Evolutionary conservation across 306 rosid genomes (phyloP).

Genomic region (Senna siamea): DNA sequence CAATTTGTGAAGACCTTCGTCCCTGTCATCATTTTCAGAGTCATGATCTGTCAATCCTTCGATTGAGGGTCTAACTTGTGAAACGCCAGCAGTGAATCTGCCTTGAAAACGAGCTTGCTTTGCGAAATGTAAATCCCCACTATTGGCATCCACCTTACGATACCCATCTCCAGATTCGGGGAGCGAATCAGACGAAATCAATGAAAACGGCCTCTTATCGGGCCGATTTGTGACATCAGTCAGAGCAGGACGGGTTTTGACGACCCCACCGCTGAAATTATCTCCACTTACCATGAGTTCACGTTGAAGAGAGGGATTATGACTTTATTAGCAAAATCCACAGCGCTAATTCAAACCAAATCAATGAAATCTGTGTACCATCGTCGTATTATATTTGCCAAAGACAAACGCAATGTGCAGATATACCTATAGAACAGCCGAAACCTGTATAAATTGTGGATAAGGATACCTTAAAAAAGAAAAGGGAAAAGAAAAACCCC

Average conservation of each 20-base stretch:
- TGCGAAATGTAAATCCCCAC: conserved; percentile 33
- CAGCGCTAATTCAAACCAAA: background rate
- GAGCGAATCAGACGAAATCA: conserved; percentile 42
- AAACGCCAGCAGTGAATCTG: conserved; percentile 27
- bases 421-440: too few species aligned
- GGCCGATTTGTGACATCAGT: conserved; percentile 67
- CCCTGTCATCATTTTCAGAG: conserved; percentile 41
- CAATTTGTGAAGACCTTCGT: conserved; percentile 21
- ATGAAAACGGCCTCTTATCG: conserved; percentile 53
- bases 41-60: conserved; percentile 30
- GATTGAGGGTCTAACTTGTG: conserved; percentile 24
- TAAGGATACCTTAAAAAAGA: too few species aligned
- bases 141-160: conserved; percentile 17
- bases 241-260: conserved; percentile 58
- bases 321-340: background rate
- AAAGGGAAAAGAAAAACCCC: too few species aligned
- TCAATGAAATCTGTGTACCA: background rate
- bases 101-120: conserved; percentile 46
- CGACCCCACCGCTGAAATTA: conserved; percentile 43
- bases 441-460: too few species aligned
- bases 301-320: too few species aligned
- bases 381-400: background rate
- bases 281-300: conserved; percentile 51
- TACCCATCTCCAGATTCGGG: conserved; percentile 40
- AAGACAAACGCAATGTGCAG: background rate